Percentiles rank a stretch among this genome's conserved stretches.
Evolutionary conservation across 2,329 filamentous ascomycete genomes (phyloP).

Genomic region (Sporothrix dimorphospora): DNA sequence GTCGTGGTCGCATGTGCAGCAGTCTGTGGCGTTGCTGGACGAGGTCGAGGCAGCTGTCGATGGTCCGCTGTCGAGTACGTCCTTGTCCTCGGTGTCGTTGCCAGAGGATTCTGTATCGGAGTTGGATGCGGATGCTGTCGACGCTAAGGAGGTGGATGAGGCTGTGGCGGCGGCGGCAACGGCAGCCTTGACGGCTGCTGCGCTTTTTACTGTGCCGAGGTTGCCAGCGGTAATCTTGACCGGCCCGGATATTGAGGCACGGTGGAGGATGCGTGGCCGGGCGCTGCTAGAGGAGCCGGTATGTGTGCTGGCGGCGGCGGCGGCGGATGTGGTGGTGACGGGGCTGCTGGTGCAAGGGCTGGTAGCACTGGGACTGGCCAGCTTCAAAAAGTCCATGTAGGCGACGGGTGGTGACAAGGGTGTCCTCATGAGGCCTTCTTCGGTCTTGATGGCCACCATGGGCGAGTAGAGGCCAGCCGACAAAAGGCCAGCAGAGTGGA

Average conservation of each 20-base stretch:
- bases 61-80: constrained; percentile 49
- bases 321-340: not conserved
- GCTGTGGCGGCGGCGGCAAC: constrained; percentile 38
- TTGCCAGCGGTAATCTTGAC: constrained; percentile 53
- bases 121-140: constrained; percentile 37
- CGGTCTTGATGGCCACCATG: constrained; percentile 65
- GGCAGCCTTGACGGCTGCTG: not conserved
- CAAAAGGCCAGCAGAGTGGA: constrained; percentile 42
- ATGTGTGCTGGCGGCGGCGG: not conserved
- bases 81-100: constrained; percentile 35
- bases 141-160: constrained; percentile 9
- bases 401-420: constrained; percentile 89
- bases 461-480: constrained; percentile 43
- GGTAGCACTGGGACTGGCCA: constrained; percentile 45
- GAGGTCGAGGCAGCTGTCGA: constrained; percentile 51
- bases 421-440: constrained; percentile 70
- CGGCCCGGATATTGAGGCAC: constrained; percentile 34
- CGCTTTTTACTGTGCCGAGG: constrained; percentile 40
- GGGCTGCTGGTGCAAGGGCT: constrained; percentile 28
- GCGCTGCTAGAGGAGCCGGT: not conserved
- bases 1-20: constrained; percentile 62
- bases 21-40: constrained; percentile 57
- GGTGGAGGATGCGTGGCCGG: constrained; percentile 23
- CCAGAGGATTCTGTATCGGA: constrained; percentile 41
- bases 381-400: constrained; percentile 91